phyloP scores from a whole-genome alignment of 352 stramenopile genomes.

The Pythium scleroteichum region DNA sequence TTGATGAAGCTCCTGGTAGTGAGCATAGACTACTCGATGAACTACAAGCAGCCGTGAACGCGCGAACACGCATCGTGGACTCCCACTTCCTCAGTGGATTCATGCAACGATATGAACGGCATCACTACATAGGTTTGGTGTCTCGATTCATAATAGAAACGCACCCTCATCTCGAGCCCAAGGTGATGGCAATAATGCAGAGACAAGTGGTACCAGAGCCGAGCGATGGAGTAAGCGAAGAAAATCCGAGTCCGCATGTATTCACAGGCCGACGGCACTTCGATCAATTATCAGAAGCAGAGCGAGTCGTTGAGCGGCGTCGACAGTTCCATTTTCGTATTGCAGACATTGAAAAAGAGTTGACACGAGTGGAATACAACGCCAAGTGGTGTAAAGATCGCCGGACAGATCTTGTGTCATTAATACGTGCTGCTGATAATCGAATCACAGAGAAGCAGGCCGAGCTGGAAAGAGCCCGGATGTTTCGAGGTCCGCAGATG shows the following conservation, averaged over 20 bases:
- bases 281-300: conserved; percentile 51
- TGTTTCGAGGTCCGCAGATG: conserved; percentile 74
- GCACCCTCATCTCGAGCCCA: conserved; percentile 48
- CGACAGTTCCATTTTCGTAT: conserved; percentile 81
- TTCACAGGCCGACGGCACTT: conserved; percentile 31
- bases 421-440: conserved; percentile 64
- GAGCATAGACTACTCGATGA: conserved; percentile 76
- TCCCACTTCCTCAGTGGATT: conserved; percentile 81
- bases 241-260: not conserved
- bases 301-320: conserved; percentile 53
- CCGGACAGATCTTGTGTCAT: conserved; percentile 62
- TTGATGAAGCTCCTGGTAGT: conserved; percentile 47
- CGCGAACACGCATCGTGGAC: conserved; percentile 61
- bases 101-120: conserved; percentile 74
- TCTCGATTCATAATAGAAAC: conserved; percentile 61
- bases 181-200: conserved; percentile 55
- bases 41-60: conserved; percentile 77
- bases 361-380: conserved; percentile 74
- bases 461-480: conserved; percentile 65
- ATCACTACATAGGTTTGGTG: conserved; percentile 69
- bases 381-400: conserved; percentile 75
- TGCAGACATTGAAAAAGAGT: conserved; percentile 48
- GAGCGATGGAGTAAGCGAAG: not conserved
- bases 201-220: conserved; percentile 11
- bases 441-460: conserved; percentile 81